Evolutionary conservation across 805 yeast genomes (phyloP).

Genomic region (Candida orba): DNA sequence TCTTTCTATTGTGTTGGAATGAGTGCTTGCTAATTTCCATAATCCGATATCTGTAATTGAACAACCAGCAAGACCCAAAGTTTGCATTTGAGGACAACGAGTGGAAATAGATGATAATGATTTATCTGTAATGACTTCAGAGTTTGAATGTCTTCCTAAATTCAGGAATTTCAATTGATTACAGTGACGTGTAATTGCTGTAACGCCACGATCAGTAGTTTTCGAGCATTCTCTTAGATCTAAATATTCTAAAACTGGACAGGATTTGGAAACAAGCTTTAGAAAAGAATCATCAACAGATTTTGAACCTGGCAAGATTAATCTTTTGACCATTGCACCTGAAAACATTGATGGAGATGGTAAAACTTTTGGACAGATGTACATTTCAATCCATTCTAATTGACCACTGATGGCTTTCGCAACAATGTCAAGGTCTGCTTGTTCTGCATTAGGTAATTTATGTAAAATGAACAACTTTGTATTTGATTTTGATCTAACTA

Average conservation of each 20-base stretch:
- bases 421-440: slow-evolving; percentile 44
- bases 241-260: slow-evolving; percentile 54
- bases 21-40: slow-evolving; percentile 66
- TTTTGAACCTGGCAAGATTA: slow-evolving; percentile 65
- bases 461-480: slow-evolving; percentile 55
- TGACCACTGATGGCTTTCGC: slow-evolving; percentile 38
- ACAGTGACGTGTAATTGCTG: slow-evolving; percentile 59
- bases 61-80: slow-evolving; percentile 89
- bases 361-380: slow-evolving; percentile 67
- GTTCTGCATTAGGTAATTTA: slow-evolving; percentile 50
- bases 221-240: slow-evolving; percentile 82
- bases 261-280: slow-evolving; percentile 39
- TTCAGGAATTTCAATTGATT: slow-evolving; percentile 52
- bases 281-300: slow-evolving; percentile 55
- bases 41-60: slow-evolving; percentile 65
- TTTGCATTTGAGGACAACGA: slow-evolving; percentile 41
- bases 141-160: slow-evolving; percentile 70
- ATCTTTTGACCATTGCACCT: slow-evolving; percentile 32
- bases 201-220: slow-evolving; percentile 69
- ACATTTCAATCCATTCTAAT: slow-evolving; percentile 67
- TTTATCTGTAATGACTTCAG: slow-evolving; percentile 62
- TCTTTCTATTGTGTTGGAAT: slow-evolving; percentile 48
- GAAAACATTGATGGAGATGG: slow-evolving; percentile 47
- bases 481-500: slow-evolving; percentile 20
- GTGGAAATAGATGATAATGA: slow-evolving; percentile 52